Base-by-base conservation (phyloP, 1,139 yeast genomes). In the Yamadazyma epiphylla region DNA sequence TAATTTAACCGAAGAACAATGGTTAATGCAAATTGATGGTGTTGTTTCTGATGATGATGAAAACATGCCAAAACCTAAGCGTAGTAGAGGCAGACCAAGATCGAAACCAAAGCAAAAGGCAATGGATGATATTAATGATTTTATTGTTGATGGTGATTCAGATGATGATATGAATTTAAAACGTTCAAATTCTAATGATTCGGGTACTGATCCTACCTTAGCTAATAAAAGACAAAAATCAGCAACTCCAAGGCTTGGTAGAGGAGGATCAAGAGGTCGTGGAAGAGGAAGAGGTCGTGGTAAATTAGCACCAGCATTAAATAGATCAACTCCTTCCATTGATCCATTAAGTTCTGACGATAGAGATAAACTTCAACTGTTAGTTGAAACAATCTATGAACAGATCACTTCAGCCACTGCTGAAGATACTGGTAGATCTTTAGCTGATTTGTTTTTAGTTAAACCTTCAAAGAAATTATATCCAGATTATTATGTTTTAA, bases 401-500 rank as follows among this genome's bases (percentile, higher is more conserved):
- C 53, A 58, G 28, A 51, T 78, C 15, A 45, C 67, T 31, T 60
- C 60, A 28, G 67, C 65, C 43, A 51, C 58, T 15, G 70, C 73
- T 54, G 70, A 67, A 33, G 59, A 57, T 30, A n/a, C n/a, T n/a
- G 68, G 53, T 10, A 43, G 70, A 28, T 51, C 56, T 11, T 58
- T 77, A 34, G 71, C 83, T 39, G 86, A 78, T 28, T 64, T 83
- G 30, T 83, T 83, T 48, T 53, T 79, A 53, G 74, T 71, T 4
- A 77, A 73, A 41, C 95, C 95, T 5, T 74, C 94, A 0, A 77
- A 72, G 46, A 73, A 72, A 50, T 58, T 75, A 25, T 89, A 89
- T 45, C 95, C 96, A 0, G 96, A 89, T 53, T 89, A 89, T 53
- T 89, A 86, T 53, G 72, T 79, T 34, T 60, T 88, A 37, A 88